These are phyloP conservation scores for Exophiala lecanii-corni DNA, from an alignment of 2,329 filamentous ascomycete species.

Conservation along the genomic window DNA sequence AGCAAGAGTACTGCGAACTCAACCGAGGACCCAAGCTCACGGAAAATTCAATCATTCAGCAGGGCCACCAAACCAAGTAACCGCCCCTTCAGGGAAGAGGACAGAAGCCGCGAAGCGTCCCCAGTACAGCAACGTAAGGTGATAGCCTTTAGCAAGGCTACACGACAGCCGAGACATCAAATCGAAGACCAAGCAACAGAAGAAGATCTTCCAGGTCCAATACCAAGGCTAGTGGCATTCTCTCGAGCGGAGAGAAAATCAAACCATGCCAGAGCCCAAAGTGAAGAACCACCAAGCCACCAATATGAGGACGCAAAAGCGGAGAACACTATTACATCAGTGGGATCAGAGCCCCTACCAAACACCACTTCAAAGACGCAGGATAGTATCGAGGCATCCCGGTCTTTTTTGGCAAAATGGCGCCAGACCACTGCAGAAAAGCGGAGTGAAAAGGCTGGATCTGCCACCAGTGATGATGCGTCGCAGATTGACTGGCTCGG, in stretches of 20 bases:
- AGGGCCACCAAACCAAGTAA: constrained; percentile 4
- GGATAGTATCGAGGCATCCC: constrained; percentile 4
- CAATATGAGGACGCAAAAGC: background rate
- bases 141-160: constrained; percentile 14
- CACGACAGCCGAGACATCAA: constrained; percentile 2
- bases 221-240: constrained; percentile 11
- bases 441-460: constrained; percentile 5
- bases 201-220: constrained; percentile 1
- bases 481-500: constrained; percentile 26
- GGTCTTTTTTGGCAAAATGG: constrained; percentile 18
- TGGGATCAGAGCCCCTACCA: constrained; percentile 15
- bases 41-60: constrained; percentile 11
- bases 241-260: constrained; percentile 15
- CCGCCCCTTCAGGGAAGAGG: constrained; percentile 7
- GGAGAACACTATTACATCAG: constrained; percentile 7
- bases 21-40: constrained; percentile 10
- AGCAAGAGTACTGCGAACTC: constrained; percentile 16
- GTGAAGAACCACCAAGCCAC: constrained; percentile 2
- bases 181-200: background rate
- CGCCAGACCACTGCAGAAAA: constrained; percentile 14
- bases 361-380: background rate
- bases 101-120: constrained; percentile 13
- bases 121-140: constrained; percentile 8
- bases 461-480: constrained; percentile 4
- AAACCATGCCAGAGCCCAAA: constrained; percentile 3